Evolutionary conservation across 2,329 filamentous ascomycete species (phyloP).

Genomic region (Hymenoscyphus fructigenus): DNA sequence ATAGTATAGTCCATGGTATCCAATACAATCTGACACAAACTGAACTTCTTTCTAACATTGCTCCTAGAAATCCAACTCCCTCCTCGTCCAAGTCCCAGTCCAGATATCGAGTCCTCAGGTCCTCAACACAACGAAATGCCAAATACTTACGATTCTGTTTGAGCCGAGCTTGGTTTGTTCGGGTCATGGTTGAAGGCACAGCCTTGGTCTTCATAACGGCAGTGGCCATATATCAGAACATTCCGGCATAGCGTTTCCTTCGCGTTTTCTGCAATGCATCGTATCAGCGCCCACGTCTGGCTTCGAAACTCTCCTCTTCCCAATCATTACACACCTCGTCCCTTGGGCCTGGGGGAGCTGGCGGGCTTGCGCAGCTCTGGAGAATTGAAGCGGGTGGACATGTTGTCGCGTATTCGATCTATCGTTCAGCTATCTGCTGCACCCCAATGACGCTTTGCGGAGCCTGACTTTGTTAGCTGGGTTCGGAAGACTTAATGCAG

Average conservation of each 20-base stretch:
- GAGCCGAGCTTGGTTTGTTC: conserved; percentile 52
- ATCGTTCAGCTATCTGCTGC: conserved; percentile 34
- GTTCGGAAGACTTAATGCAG: neutral
- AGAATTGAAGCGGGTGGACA: conserved; percentile 35
- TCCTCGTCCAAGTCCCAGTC: neutral
- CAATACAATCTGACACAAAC: neutral
- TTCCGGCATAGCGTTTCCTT: conserved; percentile 92
- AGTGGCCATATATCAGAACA: conserved; percentile 89
- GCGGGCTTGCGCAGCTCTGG: conserved; percentile 41
- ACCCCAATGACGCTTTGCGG: conserved; percentile 34
- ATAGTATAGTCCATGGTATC: too few relatives aligned
- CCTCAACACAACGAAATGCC: conserved; percentile 8
- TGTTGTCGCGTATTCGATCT: conserved; percentile 28
- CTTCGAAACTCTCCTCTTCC: neutral
- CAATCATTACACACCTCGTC: conserved; percentile 46
- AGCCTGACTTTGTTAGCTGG: conserved; percentile 29
- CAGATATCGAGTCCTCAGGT: neutral
- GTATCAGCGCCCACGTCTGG: conserved; percentile 22
- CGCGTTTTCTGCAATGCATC: conserved; percentile 57
- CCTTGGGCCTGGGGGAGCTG: conserved; percentile 57
- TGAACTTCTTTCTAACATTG: neutral
- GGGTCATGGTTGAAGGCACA: conserved; percentile 89
- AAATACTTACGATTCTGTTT: conserved; percentile 51
- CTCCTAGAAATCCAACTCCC: neutral
- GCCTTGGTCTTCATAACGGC: conserved; percentile 84